Evolutionary conservation across 2,329 filamentous ascomycete genomes (phyloP), one percentile per base, ranked within the genome.

Genomic region (Sarocladium oryzae): DNA sequence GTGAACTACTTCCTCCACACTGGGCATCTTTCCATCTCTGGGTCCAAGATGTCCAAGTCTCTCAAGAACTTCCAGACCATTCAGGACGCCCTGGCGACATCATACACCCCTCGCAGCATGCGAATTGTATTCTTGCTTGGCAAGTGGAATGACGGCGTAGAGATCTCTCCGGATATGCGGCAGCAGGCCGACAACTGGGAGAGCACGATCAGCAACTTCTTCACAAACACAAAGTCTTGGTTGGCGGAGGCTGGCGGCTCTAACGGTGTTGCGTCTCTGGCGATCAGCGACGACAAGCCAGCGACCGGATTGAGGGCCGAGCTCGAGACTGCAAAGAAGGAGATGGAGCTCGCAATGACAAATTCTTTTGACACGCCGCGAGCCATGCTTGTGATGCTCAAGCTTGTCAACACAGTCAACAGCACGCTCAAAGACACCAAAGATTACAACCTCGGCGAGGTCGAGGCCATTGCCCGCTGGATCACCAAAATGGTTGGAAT

Each of bases 21-120:
- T 86, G 92, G 92, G 0, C 92, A 97, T 65, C 70, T 96, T 45
- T 69, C 67, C 5, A 96, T 97, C 52, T 82, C 86, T 23, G 91
- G 92, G 0, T 89, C 85, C 20, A 97, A 97, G 67, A 97, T 97
- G 92, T 92, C 86, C 52, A 97, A 97, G 68, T 89, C 84, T 15
- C 70, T 97, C 52, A 96, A 97, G 73, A 97, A 96, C 67, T 96
- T 96, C 67, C 89, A 89, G 36, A 96, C 92, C 0, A 95, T 97
- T 55, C 80, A 89, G 26, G 88, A 95, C 65, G 90, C 91, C 0
- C 71, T 97, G 7, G 70, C 69, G 10, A 77, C 72, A 2, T 75
- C 69, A 10, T 96, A 89, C 75, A 93, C 88, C 0, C 76, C 90
- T 1, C 78, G 92, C 54, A 84, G 83, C 51, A 77, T 96, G 71